Percentiles rank a stretch among this genome's conserved stretches.
Evolutionary conservation across 1,284 basidiomycete species (phyloP).

Genomic region (Cerioporus squamosus): DNA sequence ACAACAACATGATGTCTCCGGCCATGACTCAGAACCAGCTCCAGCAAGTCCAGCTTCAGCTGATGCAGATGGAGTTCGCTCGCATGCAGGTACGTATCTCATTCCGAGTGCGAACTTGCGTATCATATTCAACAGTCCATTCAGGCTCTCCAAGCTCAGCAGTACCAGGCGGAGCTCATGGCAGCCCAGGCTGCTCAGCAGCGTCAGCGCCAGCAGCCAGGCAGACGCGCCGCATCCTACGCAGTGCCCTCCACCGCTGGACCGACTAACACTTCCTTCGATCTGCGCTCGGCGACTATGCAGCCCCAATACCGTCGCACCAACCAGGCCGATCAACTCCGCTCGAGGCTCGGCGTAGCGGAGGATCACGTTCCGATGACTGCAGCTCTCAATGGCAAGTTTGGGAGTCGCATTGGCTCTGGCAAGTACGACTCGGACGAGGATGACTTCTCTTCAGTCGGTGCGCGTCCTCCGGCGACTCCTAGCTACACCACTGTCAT

Average conservation of each 20-base stretch:
- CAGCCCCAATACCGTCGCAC: slow-evolving; percentile 64
- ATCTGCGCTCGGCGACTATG: slow-evolving; percentile 54
- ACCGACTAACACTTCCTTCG: slow-evolving; percentile 65
- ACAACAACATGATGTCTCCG: slow-evolving; percentile 55
- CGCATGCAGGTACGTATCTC: slow-evolving; percentile 65
- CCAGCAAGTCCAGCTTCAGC: slow-evolving; percentile 74
- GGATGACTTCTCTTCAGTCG: slow-evolving; percentile 37
- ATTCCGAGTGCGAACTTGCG: background rate
- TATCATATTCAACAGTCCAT: background rate
- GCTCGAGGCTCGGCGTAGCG: slow-evolving; percentile 59
- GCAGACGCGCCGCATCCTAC: slow-evolving; percentile 53
- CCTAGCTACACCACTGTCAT: slow-evolving; percentile 69
- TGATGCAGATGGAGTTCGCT: slow-evolving; percentile 81
- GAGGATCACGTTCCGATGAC: slow-evolving; percentile 76
- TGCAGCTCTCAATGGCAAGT: slow-evolving; percentile 74
- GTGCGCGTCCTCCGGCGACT: slow-evolving; percentile 48
- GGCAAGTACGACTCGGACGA: slow-evolving; percentile 46
- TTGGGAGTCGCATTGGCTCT: slow-evolving; percentile 63
- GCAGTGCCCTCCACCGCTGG: slow-evolving; percentile 71
- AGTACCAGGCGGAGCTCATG: slow-evolving; percentile 60
- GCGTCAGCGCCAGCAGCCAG: slow-evolving; percentile 38
- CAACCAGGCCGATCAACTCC: slow-evolving; percentile 66
- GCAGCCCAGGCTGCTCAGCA: slow-evolving; percentile 37
- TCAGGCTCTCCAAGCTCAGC: slow-evolving; percentile 62
- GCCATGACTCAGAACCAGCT: slow-evolving; percentile 45